Evolutionary conservation across 2,329 filamentous ascomycete species (phyloP).

Genomic region (Alternaria sp.): DNA sequence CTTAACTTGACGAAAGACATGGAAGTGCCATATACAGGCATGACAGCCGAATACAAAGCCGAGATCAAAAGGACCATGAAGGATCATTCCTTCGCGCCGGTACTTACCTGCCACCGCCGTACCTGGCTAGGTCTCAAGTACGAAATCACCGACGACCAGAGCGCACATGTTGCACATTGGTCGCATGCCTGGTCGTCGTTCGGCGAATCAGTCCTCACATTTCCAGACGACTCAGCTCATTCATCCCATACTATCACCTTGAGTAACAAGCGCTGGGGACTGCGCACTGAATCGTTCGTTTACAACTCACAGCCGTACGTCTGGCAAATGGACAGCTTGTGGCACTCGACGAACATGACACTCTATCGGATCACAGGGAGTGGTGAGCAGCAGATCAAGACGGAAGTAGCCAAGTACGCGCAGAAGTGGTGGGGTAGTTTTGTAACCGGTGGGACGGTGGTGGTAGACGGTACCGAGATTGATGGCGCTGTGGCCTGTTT

Average conservation of each 20-base stretch:
- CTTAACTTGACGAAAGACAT: constrained; percentile 31
- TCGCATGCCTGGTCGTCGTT: constrained; percentile 28
- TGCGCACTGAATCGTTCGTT: constrained; percentile 31
- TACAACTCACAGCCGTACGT: constrained; percentile 26
- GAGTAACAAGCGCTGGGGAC: constrained; percentile 25
- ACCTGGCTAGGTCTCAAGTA: constrained; percentile 30
- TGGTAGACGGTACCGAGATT: constrained; percentile 28
- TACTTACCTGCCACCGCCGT: constrained; percentile 19
- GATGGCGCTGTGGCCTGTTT: constrained; percentile 30
- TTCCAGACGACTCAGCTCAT: constrained; percentile 26
- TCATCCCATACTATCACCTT: constrained; percentile 24
- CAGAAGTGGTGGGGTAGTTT: constrained; percentile 38
- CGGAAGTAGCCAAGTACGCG: constrained; percentile 35
- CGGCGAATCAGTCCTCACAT: constrained; percentile 29
- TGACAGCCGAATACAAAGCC: constrained; percentile 29
- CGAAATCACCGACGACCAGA: constrained; percentile 24
- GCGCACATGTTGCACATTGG: constrained; percentile 28
- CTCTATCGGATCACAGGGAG: constrained; percentile 30
- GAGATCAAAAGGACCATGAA: constrained; percentile 28
- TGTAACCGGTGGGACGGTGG: constrained; percentile 31
- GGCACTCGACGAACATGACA: constrained; percentile 33
- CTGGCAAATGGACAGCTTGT: constrained; percentile 34
- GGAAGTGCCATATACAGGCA: constrained; percentile 25
- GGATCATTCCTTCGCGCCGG: constrained; percentile 30
- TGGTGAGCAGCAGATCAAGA: constrained; percentile 23